These are phyloP conservation scores for Metahyphopichia silvanorum DNA, from an alignment of 805 yeast genomes.

Conservation along the genomic window DNA sequence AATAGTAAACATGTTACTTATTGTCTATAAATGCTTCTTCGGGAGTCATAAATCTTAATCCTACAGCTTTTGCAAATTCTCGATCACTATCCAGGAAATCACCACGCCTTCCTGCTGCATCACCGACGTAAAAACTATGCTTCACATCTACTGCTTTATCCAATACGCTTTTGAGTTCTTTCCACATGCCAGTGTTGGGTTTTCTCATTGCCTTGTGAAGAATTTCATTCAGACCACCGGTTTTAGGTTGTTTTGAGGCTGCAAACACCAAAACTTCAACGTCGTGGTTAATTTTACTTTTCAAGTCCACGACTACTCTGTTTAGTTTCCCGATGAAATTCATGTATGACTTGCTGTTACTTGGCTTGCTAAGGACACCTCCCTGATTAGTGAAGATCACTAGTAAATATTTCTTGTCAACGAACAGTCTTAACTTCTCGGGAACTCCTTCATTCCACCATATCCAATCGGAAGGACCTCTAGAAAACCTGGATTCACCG, in stretches of 20 bases:
- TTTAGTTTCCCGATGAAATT: slow-evolving; percentile 43
- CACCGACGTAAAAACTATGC: slow-evolving; percentile 76
- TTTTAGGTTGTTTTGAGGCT: slow-evolving; percentile 52
- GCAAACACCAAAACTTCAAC: slow-evolving; percentile 50
- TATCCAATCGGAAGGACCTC: slow-evolving; percentile 70
- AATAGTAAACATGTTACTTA: not conserved
- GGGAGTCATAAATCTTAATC: slow-evolving; percentile 61
- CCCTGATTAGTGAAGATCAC: slow-evolving; percentile 90
- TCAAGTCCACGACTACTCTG: slow-evolving; percentile 28
- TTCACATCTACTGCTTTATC: slow-evolving; percentile 5
- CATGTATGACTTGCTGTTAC: slow-evolving; percentile 27
- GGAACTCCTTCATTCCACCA: slow-evolving; percentile 30
- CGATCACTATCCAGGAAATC: slow-evolving; percentile 84
- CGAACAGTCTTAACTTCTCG: slow-evolving; percentile 17
- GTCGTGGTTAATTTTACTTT: slow-evolving; percentile 16
- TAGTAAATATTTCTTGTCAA: slow-evolving; percentile 31
- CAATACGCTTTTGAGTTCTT: slow-evolving; percentile 43
- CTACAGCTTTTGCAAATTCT: slow-evolving; percentile 59
- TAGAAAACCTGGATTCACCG: slow-evolving; percentile 56
- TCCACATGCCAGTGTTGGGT: slow-evolving; percentile 80
- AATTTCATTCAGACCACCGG: slow-evolving; percentile 11
- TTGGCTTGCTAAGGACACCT: slow-evolving; percentile 43
- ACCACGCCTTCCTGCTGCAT: slow-evolving; percentile 82
- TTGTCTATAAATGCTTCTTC: slow-evolving; percentile 55
- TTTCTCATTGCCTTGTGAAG: slow-evolving; percentile 53